Percentiles rank a stretch among this genome's conserved stretches.
phyloP scores from a whole-genome alignment of 331 rosid species.

The Telfairia occidentalis region DNA sequence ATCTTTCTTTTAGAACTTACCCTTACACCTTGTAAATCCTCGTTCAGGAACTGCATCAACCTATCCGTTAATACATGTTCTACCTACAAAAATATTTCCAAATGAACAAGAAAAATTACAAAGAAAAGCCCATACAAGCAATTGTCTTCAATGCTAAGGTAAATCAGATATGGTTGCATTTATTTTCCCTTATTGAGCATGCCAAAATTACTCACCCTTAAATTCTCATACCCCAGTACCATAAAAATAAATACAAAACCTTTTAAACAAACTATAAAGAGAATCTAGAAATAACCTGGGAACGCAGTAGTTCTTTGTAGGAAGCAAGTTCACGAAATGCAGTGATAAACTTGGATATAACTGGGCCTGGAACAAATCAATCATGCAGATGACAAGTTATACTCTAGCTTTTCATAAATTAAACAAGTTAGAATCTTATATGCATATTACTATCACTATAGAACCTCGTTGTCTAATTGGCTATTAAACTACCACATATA shows the following conservation, averaged over 20 bases:
- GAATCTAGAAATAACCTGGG: constrained; percentile 52
- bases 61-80: constrained; percentile 87
- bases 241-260: neutral
- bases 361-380: constrained; percentile 63
- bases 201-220: neutral
- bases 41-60: constrained; percentile 55
- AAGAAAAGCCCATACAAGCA: neutral
- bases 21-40: constrained; percentile 73
- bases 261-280: neutral
- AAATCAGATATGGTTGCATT: neutral
- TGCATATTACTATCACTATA: neutral
- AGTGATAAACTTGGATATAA: constrained; percentile 62
- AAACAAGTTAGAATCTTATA: neutral
- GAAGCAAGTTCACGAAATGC: constrained; percentile 78
- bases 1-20: constrained; percentile 24
- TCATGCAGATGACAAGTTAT: constrained; percentile 16
- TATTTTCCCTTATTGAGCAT: neutral
- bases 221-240: neutral
- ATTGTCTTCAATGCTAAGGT: neutral
- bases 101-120: constrained; percentile 6
- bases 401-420: constrained; percentile 1
- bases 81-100: constrained; percentile 45
- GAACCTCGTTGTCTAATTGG: neutral
- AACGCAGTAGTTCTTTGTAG: constrained; percentile 86
- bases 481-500: neutral